Percentiles rank a stretch among this genome's conserved stretches.
These are phyloP conservation scores for Penicillium bialowiezense DNA, from an alignment of 495 filamentous ascomycete genomes.

Conservation along the genomic window DNA sequence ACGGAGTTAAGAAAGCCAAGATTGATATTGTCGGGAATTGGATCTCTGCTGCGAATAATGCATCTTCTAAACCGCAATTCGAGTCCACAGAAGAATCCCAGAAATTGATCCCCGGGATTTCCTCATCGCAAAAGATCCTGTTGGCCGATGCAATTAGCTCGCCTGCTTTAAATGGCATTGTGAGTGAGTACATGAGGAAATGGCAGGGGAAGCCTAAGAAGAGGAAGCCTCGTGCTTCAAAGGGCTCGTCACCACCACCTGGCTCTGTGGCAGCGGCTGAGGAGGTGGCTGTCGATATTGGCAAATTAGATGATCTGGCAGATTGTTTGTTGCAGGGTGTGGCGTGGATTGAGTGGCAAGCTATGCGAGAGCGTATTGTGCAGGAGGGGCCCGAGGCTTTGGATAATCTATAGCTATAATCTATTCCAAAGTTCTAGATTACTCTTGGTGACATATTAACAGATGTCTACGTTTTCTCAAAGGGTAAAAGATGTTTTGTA, in stretches of 20 bases:
- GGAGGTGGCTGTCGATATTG: conserved; percentile 21
- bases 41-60: conserved; percentile 29
- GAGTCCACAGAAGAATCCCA: not conserved
- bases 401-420: not conserved
- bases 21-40: conserved; percentile 60
- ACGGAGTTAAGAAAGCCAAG: conserved; percentile 58
- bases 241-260: not conserved
- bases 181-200: conserved; percentile 44
- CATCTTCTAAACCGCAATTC: not conserved
- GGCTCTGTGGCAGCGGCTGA: not conserved
- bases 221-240: conserved; percentile 1
- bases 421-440: too few relatives aligned
- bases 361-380: conserved; percentile 54
- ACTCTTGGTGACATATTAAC: too few relatives aligned
- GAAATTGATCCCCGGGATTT: not conserved
- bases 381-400: conserved; percentile 24
- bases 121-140: conserved; percentile 6
- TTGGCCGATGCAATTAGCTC: conserved; percentile 33
- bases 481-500: too few relatives aligned
- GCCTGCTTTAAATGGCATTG: conserved; percentile 35
- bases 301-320: conserved; percentile 86
- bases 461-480: too few relatives aligned
- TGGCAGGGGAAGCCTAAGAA: conserved; percentile 31
- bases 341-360: conserved; percentile 83
- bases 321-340: conserved; percentile 86